Conservation (phyloP, 371 early-diverging fungal species). For the Mortierella sp. region DNA sequence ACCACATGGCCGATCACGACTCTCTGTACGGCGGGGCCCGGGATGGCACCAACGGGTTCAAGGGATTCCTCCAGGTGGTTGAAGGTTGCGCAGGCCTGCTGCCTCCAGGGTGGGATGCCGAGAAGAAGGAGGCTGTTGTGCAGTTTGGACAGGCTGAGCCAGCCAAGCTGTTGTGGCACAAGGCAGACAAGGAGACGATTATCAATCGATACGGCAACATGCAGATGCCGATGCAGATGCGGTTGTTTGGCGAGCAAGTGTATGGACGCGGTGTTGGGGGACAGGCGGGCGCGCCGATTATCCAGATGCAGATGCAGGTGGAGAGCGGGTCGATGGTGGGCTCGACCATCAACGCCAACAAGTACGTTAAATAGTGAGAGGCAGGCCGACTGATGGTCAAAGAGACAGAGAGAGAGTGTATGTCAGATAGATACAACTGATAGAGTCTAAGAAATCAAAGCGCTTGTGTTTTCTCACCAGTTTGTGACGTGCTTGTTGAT, state of each 20-base stretch:
- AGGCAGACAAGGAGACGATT: constrained; percentile 11
- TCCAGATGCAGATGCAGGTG: constrained; percentile 4
- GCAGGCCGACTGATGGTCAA: not conserved
- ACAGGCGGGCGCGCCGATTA: constrained; percentile 1
- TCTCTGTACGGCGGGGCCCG: constrained; percentile 13
- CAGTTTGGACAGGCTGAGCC: not conserved
- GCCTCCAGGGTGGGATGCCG: constrained; percentile 9
- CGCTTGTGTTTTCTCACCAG: too few relatives aligned
- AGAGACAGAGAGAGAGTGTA: too few relatives aligned
- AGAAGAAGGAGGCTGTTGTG: constrained; percentile 8
- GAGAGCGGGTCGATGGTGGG: not conserved
- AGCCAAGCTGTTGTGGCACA: not conserved
- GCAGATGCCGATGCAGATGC: constrained; percentile 25
- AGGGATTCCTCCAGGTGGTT: not conserved
- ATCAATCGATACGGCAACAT: not conserved
- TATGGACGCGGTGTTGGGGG: constrained; percentile 7
- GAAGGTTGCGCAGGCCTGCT: not conserved
- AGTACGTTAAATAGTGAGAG: not conserved
- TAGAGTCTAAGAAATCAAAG: too few relatives aligned
- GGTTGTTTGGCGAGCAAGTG: constrained; percentile 20
- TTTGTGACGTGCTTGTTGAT: not conserved
- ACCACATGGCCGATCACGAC: not conserved
- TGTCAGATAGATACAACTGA: too few relatives aligned
- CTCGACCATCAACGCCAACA: constrained; percentile 2
- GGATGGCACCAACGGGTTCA: not conserved